Conservation (phyloP, 441 rosid genomes). For the Omphalea diandra region DNA sequence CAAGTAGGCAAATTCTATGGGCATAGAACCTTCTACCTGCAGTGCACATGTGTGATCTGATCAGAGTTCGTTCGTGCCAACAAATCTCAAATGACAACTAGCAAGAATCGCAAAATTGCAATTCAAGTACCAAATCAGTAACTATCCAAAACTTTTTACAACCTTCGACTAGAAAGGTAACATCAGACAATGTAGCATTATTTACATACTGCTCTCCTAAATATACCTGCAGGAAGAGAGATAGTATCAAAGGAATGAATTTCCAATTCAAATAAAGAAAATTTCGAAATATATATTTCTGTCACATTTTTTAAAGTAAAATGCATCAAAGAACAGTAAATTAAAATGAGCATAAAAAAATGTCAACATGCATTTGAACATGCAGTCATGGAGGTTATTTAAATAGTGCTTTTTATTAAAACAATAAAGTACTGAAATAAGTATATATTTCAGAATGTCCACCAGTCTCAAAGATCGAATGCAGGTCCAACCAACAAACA, state of each 20-base stretch:
- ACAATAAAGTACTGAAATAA: neutral
- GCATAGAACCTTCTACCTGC: constrained; percentile 93
- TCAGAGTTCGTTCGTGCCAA: constrained; percentile 18
- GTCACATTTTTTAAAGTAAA: constrained; percentile 3
- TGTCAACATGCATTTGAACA: neutral
- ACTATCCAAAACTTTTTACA: constrained; percentile 22
- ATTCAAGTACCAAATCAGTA: constrained; percentile 6
- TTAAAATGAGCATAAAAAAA: neutral
- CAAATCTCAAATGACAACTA: constrained; percentile 2
- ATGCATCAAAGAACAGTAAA: neutral
- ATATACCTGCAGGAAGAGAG: constrained; percentile 61
- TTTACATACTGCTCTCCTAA: constrained; percentile 96
- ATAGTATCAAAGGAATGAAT: constrained; percentile 12
- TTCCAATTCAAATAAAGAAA: neutral
- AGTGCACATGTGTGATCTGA: constrained; percentile 20
- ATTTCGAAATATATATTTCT: neutral
- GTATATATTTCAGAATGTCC: neutral
- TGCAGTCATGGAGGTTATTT: neutral
- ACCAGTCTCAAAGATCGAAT: neutral
- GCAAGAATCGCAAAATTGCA: constrained; percentile 7
- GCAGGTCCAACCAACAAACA: too few relatives aligned
- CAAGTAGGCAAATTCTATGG: constrained; percentile 96
- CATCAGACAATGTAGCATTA: constrained; percentile 86
- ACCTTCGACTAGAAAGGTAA: constrained; percentile 98
- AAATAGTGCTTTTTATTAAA: neutral